These are phyloP conservation scores for Capronia coronata DNA, from an alignment of 2,329 filamentous ascomycete species.

Conservation along the genomic window DNA sequence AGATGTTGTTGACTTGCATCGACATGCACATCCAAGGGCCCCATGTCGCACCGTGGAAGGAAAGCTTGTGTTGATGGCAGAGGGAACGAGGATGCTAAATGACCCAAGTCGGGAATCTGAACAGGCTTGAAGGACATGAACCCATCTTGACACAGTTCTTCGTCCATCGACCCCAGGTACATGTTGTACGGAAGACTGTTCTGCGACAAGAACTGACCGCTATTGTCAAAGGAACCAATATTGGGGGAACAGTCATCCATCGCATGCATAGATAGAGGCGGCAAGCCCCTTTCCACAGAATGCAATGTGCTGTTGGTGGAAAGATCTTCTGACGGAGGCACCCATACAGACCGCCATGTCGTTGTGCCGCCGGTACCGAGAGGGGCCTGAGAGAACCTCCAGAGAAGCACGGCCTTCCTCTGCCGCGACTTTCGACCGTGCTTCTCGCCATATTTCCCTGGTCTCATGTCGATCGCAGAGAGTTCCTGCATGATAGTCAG, in stretches of 20 bases:
- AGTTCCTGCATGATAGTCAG: slow-evolving; percentile 44
- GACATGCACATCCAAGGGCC: slow-evolving; percentile 2
- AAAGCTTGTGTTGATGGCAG: slow-evolving; percentile 5
- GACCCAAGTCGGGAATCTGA: slow-evolving; percentile 3
- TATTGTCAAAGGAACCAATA: slow-evolving; percentile 12
- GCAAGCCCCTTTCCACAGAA: slow-evolving; percentile 20
- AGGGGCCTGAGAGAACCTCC: slow-evolving; percentile 43
- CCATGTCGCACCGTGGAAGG: background rate
- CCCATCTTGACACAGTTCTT: slow-evolving; percentile 20
- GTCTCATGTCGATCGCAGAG: slow-evolving; percentile 32
- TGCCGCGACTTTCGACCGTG: slow-evolving; percentile 27
- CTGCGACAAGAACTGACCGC: slow-evolving; percentile 12
- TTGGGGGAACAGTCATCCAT: slow-evolving; percentile 20
- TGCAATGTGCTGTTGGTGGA: slow-evolving; percentile 36
- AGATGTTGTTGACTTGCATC: slow-evolving; percentile 1
- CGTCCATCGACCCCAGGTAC: slow-evolving; percentile 11
- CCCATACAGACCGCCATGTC: slow-evolving; percentile 39
- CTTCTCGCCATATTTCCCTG: slow-evolving; percentile 29
- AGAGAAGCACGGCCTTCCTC: slow-evolving; percentile 41
- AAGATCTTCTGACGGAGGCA: slow-evolving; percentile 34
- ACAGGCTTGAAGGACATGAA: slow-evolving; percentile 12
- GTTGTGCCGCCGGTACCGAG: slow-evolving; percentile 38
- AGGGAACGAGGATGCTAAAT: slow-evolving; percentile 10
- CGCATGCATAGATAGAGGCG: slow-evolving; percentile 25
- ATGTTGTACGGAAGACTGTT: slow-evolving; percentile 7